These are phyloP conservation scores for Singerocomus rubriflavus DNA, from an alignment of 1,284 basidiomycete genomes.

Conservation along the genomic window DNA sequence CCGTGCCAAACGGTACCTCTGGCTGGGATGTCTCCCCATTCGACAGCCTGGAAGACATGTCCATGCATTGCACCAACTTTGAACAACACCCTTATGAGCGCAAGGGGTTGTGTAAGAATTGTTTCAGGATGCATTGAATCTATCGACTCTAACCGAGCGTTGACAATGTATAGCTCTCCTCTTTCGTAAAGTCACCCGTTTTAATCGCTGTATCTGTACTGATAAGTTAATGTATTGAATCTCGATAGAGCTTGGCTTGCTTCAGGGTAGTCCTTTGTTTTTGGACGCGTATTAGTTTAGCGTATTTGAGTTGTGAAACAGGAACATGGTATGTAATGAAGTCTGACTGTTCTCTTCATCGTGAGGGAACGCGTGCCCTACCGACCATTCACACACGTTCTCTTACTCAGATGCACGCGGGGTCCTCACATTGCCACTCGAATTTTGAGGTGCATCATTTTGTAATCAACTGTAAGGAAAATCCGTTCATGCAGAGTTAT, in stretches of 20 bases:
- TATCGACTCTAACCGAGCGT: neutral
- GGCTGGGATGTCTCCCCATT: conserved; percentile 27
- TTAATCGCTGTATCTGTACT: conserved; percentile 10
- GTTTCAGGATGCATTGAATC: conserved; percentile 26
- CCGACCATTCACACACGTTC: too few relatives aligned
- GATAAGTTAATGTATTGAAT: neutral
- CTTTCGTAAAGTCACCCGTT: neutral
- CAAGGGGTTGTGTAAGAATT: conserved; percentile 25
- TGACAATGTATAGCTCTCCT: neutral
- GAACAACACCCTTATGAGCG: conserved; percentile 19
- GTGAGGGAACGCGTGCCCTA: too few relatives aligned
- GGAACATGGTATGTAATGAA: too few relatives aligned
- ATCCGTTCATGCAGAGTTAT: too few relatives aligned
- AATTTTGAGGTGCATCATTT: too few relatives aligned
- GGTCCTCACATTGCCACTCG: too few relatives aligned
- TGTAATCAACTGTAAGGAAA: too few relatives aligned
- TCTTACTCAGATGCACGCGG: too few relatives aligned
- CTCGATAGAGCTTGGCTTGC: neutral
- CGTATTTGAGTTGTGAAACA: too few relatives aligned
- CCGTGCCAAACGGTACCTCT: neutral
- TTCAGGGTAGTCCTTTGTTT: too few relatives aligned
- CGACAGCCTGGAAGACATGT: conserved; percentile 31
- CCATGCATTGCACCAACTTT: conserved; percentile 20
- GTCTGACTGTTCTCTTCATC: too few relatives aligned
- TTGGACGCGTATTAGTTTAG: too few relatives aligned